A percentile compares a stretch with the other conserved stretches of the same genome.
These are phyloP conservation scores for Fusarium sp. DNA, from an alignment of 2,329 filamentous ascomycete species.

Conservation along the genomic window DNA sequence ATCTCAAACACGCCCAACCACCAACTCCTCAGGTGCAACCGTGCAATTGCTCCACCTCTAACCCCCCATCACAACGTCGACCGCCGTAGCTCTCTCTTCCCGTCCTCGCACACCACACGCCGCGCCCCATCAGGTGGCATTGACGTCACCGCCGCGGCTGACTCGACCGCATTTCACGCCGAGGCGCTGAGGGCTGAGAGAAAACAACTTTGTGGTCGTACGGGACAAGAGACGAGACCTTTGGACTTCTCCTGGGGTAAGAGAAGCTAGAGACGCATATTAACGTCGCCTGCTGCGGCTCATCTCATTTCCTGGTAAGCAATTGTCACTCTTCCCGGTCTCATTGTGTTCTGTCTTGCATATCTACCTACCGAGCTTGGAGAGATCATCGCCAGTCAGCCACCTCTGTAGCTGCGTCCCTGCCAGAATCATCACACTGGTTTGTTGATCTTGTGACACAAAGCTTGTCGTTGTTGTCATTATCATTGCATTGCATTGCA, in stretches of 20 bases:
- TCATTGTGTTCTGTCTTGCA: slow-evolving; percentile 19
- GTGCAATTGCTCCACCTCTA: slow-evolving; percentile 24
- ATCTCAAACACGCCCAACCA: slow-evolving; percentile 23
- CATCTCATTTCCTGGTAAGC: slow-evolving; percentile 39
- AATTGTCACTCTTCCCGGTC: slow-evolving; percentile 17
- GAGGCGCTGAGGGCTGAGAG: slow-evolving; percentile 26
- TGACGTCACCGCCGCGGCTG: slow-evolving; percentile 45
- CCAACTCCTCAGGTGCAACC: slow-evolving; percentile 14
- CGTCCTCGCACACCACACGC: slow-evolving; percentile 31
- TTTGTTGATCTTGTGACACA: slow-evolving; percentile 29
- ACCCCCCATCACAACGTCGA: slow-evolving; percentile 20
- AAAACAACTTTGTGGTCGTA: slow-evolving; percentile 25
- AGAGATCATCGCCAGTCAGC: slow-evolving; percentile 22
- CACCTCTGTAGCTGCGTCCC: slow-evolving; percentile 7
- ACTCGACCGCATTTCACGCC: slow-evolving; percentile 23
- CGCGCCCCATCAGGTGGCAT: slow-evolving; percentile 47
- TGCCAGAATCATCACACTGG: slow-evolving; percentile 18
- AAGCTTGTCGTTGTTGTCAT: slow-evolving; percentile 12
- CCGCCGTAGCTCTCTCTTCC: slow-evolving; percentile 23
- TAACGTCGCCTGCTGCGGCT: slow-evolving; percentile 41
- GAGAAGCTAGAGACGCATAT: slow-evolving; percentile 26
- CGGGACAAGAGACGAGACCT: slow-evolving; percentile 28
- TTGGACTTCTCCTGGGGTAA: slow-evolving; percentile 29
- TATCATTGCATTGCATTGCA: slow-evolving; percentile 20
- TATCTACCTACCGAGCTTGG: slow-evolving; percentile 22